Evolutionary conservation across 441 rosid species (phyloP).

Genomic region (Corymbia calophylla): DNA sequence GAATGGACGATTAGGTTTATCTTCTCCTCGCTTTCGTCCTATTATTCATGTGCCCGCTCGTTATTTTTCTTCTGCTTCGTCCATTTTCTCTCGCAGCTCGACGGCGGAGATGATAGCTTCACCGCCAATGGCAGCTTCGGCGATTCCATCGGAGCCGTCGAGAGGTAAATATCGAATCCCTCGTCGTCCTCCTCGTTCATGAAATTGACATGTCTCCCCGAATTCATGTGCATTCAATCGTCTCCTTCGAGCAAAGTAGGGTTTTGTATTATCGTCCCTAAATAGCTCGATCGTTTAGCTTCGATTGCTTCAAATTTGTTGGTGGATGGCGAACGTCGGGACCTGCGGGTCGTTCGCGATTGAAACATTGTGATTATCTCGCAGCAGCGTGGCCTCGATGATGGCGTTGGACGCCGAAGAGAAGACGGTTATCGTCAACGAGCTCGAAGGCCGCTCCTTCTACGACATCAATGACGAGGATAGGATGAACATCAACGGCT

Average conservation of each 20-base stretch:
- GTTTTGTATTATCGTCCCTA: conserved; percentile 12
- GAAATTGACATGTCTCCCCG: neutral
- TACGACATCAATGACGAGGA: neutral
- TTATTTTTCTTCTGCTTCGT: neutral
- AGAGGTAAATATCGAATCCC: conserved; percentile 41
- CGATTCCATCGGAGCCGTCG: conserved; percentile 48
- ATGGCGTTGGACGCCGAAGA: conserved; percentile 16
- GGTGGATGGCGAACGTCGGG: neutral
- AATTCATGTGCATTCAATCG: conserved; percentile 9
- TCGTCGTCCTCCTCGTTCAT: neutral
- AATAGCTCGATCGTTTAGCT: conserved; percentile 7
- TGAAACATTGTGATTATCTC: neutral
- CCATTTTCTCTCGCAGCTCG: conserved; percentile 22
- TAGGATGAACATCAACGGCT: neutral
- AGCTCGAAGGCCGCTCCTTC: neutral
- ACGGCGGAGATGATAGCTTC: conserved; percentile 35
- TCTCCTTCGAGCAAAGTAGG: conserved; percentile 23
- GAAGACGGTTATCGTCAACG: neutral
- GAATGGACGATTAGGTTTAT: conserved; percentile 42
- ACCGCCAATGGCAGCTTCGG: conserved; percentile 63
- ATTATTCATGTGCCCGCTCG: conserved; percentile 2
- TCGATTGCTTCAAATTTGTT: conserved; percentile 19
- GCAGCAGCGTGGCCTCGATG: conserved; percentile 51
- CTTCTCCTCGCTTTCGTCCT: neutral
- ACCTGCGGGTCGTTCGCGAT: neutral